Evolutionary conservation across 2,329 filamentous ascomycete species (phyloP), one percentile per base, ranked within the genome.

Genomic region (Colletotrichum karsti): DNA sequence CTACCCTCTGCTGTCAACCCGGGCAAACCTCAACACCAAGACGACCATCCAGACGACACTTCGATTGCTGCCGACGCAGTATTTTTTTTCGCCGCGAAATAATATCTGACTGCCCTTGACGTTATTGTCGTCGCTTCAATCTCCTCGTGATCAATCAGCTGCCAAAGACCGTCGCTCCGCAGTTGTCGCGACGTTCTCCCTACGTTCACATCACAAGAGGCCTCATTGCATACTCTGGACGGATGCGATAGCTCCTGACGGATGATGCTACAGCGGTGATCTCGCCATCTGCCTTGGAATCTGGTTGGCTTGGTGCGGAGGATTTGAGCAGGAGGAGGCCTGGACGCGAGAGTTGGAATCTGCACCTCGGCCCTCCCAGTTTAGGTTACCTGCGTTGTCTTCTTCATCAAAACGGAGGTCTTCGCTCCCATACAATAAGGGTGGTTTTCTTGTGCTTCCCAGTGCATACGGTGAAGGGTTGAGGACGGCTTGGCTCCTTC

Each of bases 401-500:
- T 69, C 35, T 39, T 30, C 41, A 59, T 35, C 48, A 55, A 61
- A 60, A 44, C 48, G 56, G 42, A 42, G 54, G 48, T 37, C 41
- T 41, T 30, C 42, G 56, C 48, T 42, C 39, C 62, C 64, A 51
- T 69, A 42, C 50, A 69, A 66, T 66, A 65, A 69, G 62, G 66
- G 62, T 67, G 66, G 66, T 67, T 66, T 50, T 44, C 15, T 67
- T 60, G 62, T 69, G 41, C 50, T 69, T 62, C 51, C 66, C 57
- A 65, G 63, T 60, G 55, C 62, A 42, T 51, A 55, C 56, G 48
- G 54, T 69, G 62, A 69, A 61, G 55, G 48, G 62, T 44, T 41
- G 48, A 57, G 30, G 50, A 46, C 54, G 51, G 37, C 55, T 53
- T 55, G 65, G 53, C 53, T 65, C 39, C 50, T 63, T 55, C 55